Evolutionary conservation across 192 early-diverging fungal genomes (phyloP).

Genomic region (Coemansia sp.): DNA sequence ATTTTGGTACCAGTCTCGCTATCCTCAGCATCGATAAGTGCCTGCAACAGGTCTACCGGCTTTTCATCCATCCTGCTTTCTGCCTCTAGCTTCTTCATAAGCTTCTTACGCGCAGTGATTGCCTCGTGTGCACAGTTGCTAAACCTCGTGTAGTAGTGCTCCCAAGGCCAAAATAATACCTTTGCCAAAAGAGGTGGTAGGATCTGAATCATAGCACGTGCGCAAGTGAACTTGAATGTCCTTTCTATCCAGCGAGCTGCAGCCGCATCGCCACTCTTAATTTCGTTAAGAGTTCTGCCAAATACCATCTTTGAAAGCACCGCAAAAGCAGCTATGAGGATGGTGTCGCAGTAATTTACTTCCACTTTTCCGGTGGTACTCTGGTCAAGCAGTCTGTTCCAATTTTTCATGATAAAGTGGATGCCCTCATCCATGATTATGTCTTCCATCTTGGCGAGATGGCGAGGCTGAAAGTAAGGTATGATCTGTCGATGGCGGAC

Average conservation of each 20-base stretch:
- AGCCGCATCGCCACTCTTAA: constrained; percentile 12
- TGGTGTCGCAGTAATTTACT: constrained; percentile 31
- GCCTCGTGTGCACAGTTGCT: constrained; percentile 24
- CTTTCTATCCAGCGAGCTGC: constrained; percentile 24
- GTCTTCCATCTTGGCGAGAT: constrained; percentile 30
- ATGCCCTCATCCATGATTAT: constrained; percentile 34
- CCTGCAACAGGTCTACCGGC: constrained; percentile 33
- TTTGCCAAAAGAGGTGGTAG: constrained; percentile 14
- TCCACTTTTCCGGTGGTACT: constrained; percentile 18
- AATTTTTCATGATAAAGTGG: constrained; percentile 23
- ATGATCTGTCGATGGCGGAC: constrained; percentile 25
- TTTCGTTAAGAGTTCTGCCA: constrained; percentile 23
- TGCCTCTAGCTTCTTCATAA: constrained; percentile 2
- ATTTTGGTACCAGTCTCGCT: constrained; percentile 26
- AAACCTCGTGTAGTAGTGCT: constrained; percentile 18
- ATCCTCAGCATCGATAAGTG: constrained; percentile 39
- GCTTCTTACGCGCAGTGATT: constrained; percentile 13
- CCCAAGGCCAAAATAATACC: constrained; percentile 21
- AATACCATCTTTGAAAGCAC: constrained; percentile 20
- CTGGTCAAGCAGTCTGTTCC: constrained; percentile 18
- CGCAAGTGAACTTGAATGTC: constrained; percentile 15
- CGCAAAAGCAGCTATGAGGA: constrained; percentile 25
- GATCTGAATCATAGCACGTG: constrained; percentile 26
- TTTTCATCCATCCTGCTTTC: background rate
- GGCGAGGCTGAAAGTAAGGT: constrained; percentile 21